These are phyloP conservation scores for Phellopilus nigrolimitatus DNA, from an alignment of 1,284 basidiomycete genomes.

Conservation along the genomic window DNA sequence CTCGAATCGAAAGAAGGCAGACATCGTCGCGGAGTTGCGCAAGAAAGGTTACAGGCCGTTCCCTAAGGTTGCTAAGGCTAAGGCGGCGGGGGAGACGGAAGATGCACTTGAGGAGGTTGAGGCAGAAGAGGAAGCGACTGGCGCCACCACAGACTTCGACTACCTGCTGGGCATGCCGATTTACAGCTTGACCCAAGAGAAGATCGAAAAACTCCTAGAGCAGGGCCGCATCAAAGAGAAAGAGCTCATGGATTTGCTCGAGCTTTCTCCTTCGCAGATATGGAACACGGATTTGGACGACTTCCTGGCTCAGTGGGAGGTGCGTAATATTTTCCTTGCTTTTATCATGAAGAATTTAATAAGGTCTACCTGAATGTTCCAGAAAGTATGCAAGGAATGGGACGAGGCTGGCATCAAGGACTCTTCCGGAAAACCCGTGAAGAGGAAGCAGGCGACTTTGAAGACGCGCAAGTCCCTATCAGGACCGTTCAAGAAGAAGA, in stretches of 20 bases:
- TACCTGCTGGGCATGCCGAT: constrained; percentile 96
- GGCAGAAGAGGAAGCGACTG: constrained; percentile 35
- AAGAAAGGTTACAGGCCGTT: constrained; percentile 85
- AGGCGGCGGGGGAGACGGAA: constrained; percentile 68
- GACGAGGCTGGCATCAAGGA: constrained; percentile 51
- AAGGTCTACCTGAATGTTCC: constrained; percentile 15
- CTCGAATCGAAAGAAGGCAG: constrained; percentile 87
- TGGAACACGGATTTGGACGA: constrained; percentile 90
- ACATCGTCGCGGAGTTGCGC: constrained; percentile 83
- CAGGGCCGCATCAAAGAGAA: constrained; percentile 82
- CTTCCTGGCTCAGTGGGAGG: constrained; percentile 86
- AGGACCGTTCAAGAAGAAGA: constrained; percentile 43
- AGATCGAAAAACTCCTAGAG: constrained; percentile 82
- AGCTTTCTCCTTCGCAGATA: constrained; percentile 76
- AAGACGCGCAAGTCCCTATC: constrained; percentile 64
- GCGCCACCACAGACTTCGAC: constrained; percentile 75
- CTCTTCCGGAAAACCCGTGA: constrained; percentile 56
- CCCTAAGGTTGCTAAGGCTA: constrained; percentile 72
- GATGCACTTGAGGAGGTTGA: constrained; percentile 58
- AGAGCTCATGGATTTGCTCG: constrained; percentile 78
- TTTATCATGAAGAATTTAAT: constrained; percentile 5
- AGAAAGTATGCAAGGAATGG: constrained; percentile 63
- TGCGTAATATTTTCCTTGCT: constrained; percentile 33
- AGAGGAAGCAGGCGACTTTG: constrained; percentile 73
- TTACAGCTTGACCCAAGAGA: constrained; percentile 92